Conservation (phyloP, 2,329 filamentous ascomycete species). For the Xylogone sp. region DNA sequence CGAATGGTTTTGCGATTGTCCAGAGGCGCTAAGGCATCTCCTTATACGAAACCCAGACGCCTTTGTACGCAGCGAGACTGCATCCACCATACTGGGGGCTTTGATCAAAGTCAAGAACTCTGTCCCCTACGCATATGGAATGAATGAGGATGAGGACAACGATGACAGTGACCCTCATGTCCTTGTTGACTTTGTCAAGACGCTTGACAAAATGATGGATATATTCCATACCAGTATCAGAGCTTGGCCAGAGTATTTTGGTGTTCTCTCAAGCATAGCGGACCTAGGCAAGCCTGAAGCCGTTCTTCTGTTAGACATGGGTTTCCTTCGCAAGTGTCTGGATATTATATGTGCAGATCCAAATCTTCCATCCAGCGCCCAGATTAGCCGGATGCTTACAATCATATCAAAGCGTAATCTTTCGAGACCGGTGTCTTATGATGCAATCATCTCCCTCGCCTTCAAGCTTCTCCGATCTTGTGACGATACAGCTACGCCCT, state of each 20-base stretch:
- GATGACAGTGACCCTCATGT: conserved; percentile 27
- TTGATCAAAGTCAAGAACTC: conserved; percentile 48
- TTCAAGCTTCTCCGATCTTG: conserved; percentile 28
- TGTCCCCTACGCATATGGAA: conserved; percentile 44
- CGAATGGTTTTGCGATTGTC: conserved; percentile 55
- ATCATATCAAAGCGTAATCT: conserved; percentile 47
- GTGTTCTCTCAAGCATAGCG: conserved; percentile 64
- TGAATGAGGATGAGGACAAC: conserved; percentile 22
- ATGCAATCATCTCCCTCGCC: conserved; percentile 47
- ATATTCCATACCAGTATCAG: conserved; percentile 58
- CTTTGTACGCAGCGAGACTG: conserved; percentile 49
- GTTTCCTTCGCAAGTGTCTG: conserved; percentile 50
- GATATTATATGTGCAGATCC: conserved; percentile 28
- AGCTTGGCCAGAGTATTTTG: conserved; percentile 76
- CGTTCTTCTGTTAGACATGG: conserved; percentile 53
- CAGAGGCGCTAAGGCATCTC: conserved; percentile 58
- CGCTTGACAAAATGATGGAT: conserved; percentile 56
- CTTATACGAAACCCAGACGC: conserved; percentile 58
- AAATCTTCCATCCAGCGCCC: conserved; percentile 24
- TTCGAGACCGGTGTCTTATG: conserved; percentile 50
- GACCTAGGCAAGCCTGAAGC: conserved; percentile 57
- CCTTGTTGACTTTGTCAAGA: conserved; percentile 29
- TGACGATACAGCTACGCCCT: conserved; percentile 19
- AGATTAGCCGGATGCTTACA: conserved; percentile 52
- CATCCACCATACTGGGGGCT: conserved; percentile 47